phyloP scores from a whole-genome alignment of 1,139 yeast genomes.

The Arxiozyma bovina region DNA sequence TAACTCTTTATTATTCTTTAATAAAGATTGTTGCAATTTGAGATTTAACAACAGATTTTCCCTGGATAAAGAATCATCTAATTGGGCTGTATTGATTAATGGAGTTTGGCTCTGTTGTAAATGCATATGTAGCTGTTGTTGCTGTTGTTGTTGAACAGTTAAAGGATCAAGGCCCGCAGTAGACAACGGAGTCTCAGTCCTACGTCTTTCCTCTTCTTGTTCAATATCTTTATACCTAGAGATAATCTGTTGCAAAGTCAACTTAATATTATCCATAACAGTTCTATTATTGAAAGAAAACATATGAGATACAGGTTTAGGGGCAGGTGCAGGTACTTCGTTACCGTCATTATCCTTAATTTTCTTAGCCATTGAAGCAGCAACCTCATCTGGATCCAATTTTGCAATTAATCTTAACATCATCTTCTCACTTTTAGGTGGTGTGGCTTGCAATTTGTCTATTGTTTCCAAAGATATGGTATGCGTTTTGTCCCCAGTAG shows the following conservation, averaged over 20 bases:
- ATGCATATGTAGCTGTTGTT: constrained; percentile 1
- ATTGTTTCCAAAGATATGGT: constrained; percentile 44
- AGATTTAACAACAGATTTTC: constrained; percentile 54
- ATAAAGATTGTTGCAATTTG: constrained; percentile 66
- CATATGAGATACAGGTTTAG: constrained; percentile 39
- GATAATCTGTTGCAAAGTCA: constrained; percentile 59
- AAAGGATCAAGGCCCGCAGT: not conserved
- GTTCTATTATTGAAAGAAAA: constrained; percentile 64
- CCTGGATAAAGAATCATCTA: constrained; percentile 40
- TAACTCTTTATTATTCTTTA: constrained; percentile 61
- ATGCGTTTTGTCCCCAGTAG: constrained; percentile 45
- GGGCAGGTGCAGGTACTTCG: constrained; percentile 29
- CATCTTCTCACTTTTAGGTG: constrained; percentile 61
- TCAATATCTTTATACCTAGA: constrained; percentile 56
- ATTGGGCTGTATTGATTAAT: constrained; percentile 32
- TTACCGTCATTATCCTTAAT: constrained; percentile 26
- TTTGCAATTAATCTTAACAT: constrained; percentile 51
- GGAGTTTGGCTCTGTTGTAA: constrained; percentile 20
- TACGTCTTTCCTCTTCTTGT: constrained; percentile 27
- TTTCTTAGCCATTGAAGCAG: constrained; percentile 12
- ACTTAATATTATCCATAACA: constrained; percentile 68
- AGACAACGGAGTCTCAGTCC: constrained; percentile 15
- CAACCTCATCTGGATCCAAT: constrained; percentile 19
- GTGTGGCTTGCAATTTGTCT: constrained; percentile 64
- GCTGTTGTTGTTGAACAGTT: constrained; percentile 12